phyloP scores from a whole-genome alignment of 495 filamentous ascomycete species.

The Hypoxylon trugodes region DNA sequence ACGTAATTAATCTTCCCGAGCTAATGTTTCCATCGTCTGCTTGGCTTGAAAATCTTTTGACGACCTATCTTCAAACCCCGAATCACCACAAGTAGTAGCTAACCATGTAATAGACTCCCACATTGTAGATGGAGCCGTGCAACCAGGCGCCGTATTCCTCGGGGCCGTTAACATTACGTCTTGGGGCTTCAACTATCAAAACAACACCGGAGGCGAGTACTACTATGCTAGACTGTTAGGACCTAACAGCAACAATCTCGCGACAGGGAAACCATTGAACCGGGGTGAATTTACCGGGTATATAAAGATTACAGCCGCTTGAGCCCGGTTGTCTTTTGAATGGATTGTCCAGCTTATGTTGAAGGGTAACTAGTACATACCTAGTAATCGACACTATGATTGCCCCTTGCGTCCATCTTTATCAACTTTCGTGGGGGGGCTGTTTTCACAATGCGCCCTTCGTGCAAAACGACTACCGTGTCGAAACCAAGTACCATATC shows the following conservation, averaged over 20 bases:
- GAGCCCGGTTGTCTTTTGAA: too few species aligned
- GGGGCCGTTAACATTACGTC: constrained; percentile 37
- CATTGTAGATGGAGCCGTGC: constrained; percentile 20
- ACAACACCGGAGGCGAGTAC: constrained; percentile 34
- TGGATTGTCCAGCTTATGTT: too few species aligned
- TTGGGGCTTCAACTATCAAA: constrained; percentile 42
- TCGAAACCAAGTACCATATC: constrained; percentile 36
- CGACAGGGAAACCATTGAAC: constrained; percentile 34
- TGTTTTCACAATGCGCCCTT: constrained; percentile 32
- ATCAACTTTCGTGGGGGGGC: background rate
- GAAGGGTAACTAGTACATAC: too few species aligned
- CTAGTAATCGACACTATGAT: too few species aligned
- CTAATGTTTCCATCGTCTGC: too few species aligned
- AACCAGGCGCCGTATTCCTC: constrained; percentile 24
- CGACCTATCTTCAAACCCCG: too few species aligned
- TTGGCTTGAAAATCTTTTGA: too few species aligned
- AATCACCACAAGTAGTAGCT: background rate
- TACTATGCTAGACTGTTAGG: constrained; percentile 32
- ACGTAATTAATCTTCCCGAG: constrained; percentile 10
- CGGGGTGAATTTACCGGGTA: constrained; percentile 34
- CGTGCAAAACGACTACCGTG: constrained; percentile 39
- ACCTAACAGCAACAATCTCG: constrained; percentile 28
- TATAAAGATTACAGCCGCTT: constrained; percentile 25
- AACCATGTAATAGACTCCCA: constrained; percentile 21
- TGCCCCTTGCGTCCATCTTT: background rate